Conservation (phyloP, 768 basidiomycete species). For the Leucocoprinus sp. region DNA sequence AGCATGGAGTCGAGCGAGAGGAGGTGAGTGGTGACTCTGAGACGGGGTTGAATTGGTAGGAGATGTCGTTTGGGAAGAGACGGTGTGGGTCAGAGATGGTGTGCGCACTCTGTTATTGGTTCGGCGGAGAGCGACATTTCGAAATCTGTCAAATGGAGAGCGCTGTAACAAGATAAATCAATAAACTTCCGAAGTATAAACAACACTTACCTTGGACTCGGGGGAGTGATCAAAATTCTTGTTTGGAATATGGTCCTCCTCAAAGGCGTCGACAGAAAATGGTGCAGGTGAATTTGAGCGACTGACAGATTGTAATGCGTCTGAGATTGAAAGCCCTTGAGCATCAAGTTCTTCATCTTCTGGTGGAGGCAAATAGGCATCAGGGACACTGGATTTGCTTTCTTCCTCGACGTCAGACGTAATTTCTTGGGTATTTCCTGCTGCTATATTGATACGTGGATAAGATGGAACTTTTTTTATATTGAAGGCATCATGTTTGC, state of each 20-base stretch:
- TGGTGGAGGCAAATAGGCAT: conserved; percentile 42
- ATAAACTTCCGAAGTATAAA: neutral
- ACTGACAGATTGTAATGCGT: conserved; percentile 51
- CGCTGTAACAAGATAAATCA: conserved; percentile 30
- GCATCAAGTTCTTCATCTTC: conserved; percentile 30
- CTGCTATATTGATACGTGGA: conserved; percentile 29
- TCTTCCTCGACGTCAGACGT: conserved; percentile 28
- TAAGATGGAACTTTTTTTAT: conserved; percentile 49
- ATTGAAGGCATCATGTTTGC: conserved; percentile 47
- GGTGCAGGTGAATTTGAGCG: conserved; percentile 44
- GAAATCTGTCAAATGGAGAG: conserved; percentile 55
- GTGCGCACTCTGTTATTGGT: conserved; percentile 47
- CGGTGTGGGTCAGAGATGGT: conserved; percentile 58
- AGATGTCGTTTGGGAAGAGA: conserved; percentile 50
- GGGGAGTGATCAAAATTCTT: conserved; percentile 53
- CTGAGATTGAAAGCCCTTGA: conserved; percentile 41
- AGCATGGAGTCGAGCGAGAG: conserved; percentile 27
- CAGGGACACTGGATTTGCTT: conserved; percentile 45
- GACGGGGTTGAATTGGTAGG: conserved; percentile 55
- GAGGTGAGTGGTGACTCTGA: conserved; percentile 41
- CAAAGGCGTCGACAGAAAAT: conserved; percentile 23
- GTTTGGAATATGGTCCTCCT: conserved; percentile 33
- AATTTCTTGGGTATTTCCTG: conserved; percentile 25
- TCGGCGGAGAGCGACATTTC: conserved; percentile 52
- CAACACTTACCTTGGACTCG: conserved; percentile 45